Evolutionary conservation across 768 basidiomycete genomes (phyloP), one percentile per base, ranked within the genome.

Genomic region (Chalciporus sphaerocephalus): DNA sequence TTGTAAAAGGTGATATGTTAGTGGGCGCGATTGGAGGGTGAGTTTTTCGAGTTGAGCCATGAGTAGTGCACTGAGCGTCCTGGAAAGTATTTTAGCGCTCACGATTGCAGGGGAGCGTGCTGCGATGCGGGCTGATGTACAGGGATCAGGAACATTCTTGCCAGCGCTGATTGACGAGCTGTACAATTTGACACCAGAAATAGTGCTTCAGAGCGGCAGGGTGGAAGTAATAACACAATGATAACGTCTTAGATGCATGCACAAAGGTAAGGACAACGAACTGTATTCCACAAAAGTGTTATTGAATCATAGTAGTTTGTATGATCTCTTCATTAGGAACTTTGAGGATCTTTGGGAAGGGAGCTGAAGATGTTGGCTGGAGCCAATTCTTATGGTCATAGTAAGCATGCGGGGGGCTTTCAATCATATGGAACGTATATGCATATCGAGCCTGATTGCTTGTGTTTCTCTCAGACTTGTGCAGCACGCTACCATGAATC

Each of bases 321-420:
- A 15, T 35, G 21, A 43, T 40, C 22, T 32, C 25, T 16, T 40
- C 36, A n/a, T 50, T 48, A n/a, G 61, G 54, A 9, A 20, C 9
- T 6, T 69, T 64, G 6, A 87, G 57, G 20, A 87, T 67, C 51
- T 67, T 75, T 20, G 81, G 75, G 67, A 97, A 96, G 2, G 93
- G 90, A 85, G 89, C 85, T 11, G 73, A 77, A 9, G 69, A 52
- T 3, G 92, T 92, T 1, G 94, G 92, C 61, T 98, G 94, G 47
- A 97, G 69, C 94, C 94, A 96, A 60, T 96, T 97, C 78, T 89
- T 90, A 57, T 81, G 76, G 50, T 97, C 95, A 47, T 94, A 96
- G 32, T 60, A 67, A 6, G 81, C 87, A 55, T 75, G 67, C 18
- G 80, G 84, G 32, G 76, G 75, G 16, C 77, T 84, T 57, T 95